Conservation (phyloP, 345 rosid species). For the Pistacia integerrima region DNA sequence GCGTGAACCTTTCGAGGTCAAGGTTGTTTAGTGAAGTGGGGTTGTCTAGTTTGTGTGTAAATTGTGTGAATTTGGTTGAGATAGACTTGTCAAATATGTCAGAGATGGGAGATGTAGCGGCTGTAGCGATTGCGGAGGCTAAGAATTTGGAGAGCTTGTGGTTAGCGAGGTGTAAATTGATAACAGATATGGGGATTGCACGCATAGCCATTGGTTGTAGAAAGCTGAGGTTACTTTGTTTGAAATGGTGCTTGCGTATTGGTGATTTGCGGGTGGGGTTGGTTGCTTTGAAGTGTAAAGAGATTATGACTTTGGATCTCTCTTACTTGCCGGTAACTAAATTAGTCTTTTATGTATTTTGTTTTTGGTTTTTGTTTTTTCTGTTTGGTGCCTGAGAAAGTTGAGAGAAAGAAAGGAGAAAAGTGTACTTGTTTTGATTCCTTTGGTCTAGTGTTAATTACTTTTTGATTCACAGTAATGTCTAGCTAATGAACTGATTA, state of each 20-base stretch:
- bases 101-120: slow-evolving; percentile 50
- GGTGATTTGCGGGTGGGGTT: slow-evolving; percentile 67
- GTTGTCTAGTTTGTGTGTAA: slow-evolving; percentile 39
- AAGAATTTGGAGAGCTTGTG: slow-evolving; percentile 58
- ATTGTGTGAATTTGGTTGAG: slow-evolving; percentile 51
- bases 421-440: background rate
- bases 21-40: slow-evolving; percentile 44
- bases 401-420: no score
- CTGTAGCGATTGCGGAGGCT: slow-evolving; percentile 56
- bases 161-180: slow-evolving; percentile 65
- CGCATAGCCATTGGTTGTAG: slow-evolving; percentile 66
- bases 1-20: slow-evolving; percentile 57
- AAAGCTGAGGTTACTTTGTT: slow-evolving; percentile 54
- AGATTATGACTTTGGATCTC: slow-evolving; percentile 60
- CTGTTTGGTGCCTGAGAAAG: no score
- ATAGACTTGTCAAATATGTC: slow-evolving; percentile 57
- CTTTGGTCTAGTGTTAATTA: background rate
- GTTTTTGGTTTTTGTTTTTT: background rate
- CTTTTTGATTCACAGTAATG: background rate
- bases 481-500: background rate
- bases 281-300: slow-evolving; percentile 67
- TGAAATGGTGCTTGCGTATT: slow-evolving; percentile 71
- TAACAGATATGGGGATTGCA: slow-evolving; percentile 74
- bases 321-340: slow-evolving; percentile 63
- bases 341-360: background rate